Conservation (phyloP, 1,284 basidiomycete genomes). For the Leccinum angustisporum region DNA sequence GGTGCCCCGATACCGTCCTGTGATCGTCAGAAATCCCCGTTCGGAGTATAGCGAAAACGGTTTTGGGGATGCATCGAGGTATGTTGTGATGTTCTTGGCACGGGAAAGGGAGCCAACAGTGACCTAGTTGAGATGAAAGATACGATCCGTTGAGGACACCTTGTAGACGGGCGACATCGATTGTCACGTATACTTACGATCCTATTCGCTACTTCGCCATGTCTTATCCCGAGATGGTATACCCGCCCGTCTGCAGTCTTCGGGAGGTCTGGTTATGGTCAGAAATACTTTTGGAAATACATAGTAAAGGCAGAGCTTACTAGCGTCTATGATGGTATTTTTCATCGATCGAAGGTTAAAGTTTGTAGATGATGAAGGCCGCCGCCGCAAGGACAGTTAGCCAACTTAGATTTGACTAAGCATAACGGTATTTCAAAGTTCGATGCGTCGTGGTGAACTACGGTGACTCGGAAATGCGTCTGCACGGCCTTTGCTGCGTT, state of each 20-base stretch:
- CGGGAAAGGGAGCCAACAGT: slow-evolving; percentile 77
- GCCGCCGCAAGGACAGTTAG: neutral
- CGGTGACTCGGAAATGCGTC: neutral
- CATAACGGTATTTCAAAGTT: slow-evolving; percentile 1
- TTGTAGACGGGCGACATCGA: neutral
- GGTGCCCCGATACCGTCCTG: slow-evolving; percentile 67
- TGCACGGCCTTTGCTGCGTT: neutral
- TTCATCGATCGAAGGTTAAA: slow-evolving; percentile 24
- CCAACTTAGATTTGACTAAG: slow-evolving; percentile 17
- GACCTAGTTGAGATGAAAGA: slow-evolving; percentile 42
- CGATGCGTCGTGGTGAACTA: neutral
- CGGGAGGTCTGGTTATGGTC: slow-evolving; percentile 60
- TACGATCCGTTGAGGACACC: slow-evolving; percentile 2
- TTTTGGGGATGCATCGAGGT: slow-evolving; percentile 57
- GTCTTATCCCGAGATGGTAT: slow-evolving; percentile 74
- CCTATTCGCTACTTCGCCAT: slow-evolving; percentile 79
- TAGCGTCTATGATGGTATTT: slow-evolving; percentile 28
- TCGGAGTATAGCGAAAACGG: slow-evolving; percentile 69
- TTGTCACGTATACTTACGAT: slow-evolving; percentile 50
- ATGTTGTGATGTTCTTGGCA: slow-evolving; percentile 57
- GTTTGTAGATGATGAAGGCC: neutral
- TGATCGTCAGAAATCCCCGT: slow-evolving; percentile 79
- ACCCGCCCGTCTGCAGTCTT: slow-evolving; percentile 68
- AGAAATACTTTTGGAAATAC: neutral
- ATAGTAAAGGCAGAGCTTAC: slow-evolving; percentile 21